Percentiles rank a stretch among this genome's conserved stretches.
Evolutionary conservation across 495 filamentous ascomycete species (phyloP).

Genomic region (Letharia lupina): DNA sequence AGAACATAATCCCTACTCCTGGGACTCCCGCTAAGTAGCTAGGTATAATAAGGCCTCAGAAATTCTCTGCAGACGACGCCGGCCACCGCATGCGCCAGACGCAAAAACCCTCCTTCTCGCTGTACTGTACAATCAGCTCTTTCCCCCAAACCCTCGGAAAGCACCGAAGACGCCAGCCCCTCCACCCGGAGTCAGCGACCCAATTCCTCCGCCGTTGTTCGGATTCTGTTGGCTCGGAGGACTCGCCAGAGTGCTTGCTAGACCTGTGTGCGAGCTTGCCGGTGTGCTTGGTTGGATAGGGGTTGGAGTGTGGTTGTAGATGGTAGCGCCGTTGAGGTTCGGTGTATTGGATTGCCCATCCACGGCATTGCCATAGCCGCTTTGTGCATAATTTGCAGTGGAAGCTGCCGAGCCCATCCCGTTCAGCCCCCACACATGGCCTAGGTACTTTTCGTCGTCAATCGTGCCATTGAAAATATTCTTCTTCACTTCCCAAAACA

Average conservation of each 20-base stretch:
- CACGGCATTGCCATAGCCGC: conserved; percentile 20
- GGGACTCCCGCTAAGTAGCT: conserved; percentile 7
- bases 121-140: conserved; percentile 28
- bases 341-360: conserved; percentile 37
- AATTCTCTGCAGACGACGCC: neutral
- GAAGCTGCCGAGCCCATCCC: conserved; percentile 32
- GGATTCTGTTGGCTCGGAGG: conserved; percentile 54
- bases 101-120: neutral
- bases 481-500: conserved; percentile 83
- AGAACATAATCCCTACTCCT: neutral
- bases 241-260: conserved; percentile 50
- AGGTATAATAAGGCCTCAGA: neutral
- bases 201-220: conserved; percentile 39
- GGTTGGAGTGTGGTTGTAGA: conserved; percentile 36
- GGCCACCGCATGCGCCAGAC: neutral
- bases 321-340: conserved; percentile 50
- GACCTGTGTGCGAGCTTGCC: conserved; percentile 45
- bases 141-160: conserved; percentile 34
- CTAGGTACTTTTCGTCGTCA: conserved; percentile 60
- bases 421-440: conserved; percentile 84
- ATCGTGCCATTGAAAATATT: conserved; percentile 79
- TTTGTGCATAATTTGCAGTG: conserved; percentile 9
- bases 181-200: conserved; percentile 60
- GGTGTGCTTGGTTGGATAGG: conserved; percentile 66
- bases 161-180: conserved; percentile 50